phyloP scores from a whole-genome alignment of 2,329 filamentous ascomycete genomes.

The Cryoendolithus antarcticus region DNA sequence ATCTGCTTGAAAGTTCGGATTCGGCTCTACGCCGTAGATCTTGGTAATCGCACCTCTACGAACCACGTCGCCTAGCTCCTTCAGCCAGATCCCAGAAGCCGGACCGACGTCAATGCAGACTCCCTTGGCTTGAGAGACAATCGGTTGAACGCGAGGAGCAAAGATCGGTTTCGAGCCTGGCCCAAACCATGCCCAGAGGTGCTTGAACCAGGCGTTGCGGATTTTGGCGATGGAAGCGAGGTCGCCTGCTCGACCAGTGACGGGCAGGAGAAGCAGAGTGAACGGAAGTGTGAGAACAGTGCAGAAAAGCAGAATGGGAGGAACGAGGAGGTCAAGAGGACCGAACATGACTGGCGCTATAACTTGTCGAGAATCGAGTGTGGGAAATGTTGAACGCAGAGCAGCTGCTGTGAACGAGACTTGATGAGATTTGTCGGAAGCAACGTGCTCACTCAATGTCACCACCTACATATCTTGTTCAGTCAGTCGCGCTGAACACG shows the following conservation, averaged over 20 bases:
- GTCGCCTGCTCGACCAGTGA: neutral
- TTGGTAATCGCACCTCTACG: conserved; percentile 9
- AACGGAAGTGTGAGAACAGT: conserved; percentile 36
- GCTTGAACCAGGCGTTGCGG: conserved; percentile 38
- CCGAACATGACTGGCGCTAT: neutral
- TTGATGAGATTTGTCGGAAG: too few species aligned
- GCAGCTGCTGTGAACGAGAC: too few species aligned
- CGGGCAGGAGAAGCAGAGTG: conserved; percentile 30
- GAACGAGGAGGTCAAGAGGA: conserved; percentile 2
- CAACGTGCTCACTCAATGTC: too few species aligned
- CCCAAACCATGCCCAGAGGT: conserved; percentile 42
- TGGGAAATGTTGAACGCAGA: too few species aligned
- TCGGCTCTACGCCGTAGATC: conserved; percentile 50
- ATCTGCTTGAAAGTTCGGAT: conserved; percentile 34
- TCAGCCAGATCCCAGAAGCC: conserved; percentile 45
- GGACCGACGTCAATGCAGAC: conserved; percentile 46
- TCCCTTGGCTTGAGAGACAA: conserved; percentile 38
- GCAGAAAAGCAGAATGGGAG: conserved; percentile 33
- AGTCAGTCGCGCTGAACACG: too few species aligned
- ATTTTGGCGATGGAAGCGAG: conserved; percentile 4
- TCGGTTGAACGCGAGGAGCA: conserved; percentile 33
- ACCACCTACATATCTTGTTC: too few species aligned
- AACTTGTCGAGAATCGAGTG: too few species aligned
- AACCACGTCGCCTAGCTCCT: conserved; percentile 26
- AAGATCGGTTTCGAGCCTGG: conserved; percentile 32